Evolutionary conservation across 139 green algal genomes (phyloP), one percentile per base, ranked within the genome.

Genomic region (Coelastrella sp.): DNA sequence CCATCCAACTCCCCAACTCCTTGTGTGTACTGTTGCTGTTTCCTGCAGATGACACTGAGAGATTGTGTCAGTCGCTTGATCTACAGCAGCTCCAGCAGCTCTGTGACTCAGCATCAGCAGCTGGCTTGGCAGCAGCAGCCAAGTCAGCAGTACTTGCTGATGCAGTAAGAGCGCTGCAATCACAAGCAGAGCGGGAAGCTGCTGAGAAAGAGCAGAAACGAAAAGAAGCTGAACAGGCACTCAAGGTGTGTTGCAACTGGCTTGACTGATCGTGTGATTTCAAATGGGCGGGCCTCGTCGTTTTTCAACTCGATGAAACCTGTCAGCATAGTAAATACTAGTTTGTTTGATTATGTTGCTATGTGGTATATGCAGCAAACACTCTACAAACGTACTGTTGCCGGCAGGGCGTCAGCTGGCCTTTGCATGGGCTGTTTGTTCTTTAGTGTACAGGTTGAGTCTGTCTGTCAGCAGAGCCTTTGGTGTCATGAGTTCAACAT

Each of bases 171-270:
- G 22, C 61, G 16, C 83, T 92, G 23, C 75, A 89, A 5, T 57
- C 59, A n/a, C 58, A 23, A 19, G 87, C 80, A 20, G 82, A 82
- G 10, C 82, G 88, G 75, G 92, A 94, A 80, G 92, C 87, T 54
- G 88, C 85, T 4, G 81, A 93, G 86, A 89, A 92, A 59, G 83
- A 88, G 54, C 60, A 65, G 32, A 88, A 88, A 73, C 80, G 80
- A 68, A 58, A 73, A 22, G 83, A 86, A 19, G 85, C 90, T 13
- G 82, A 82, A 58, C 23, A 73, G 32, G 80, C 66, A 16, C 76
- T 89, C 22, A 73, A 89, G 77, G 87, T 88, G 14, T 10, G 82
- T 64, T 13, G 57, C n/a, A 58, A 5, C 16, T 60, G 32, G 32
- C 32, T 47, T 47, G 32, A 47, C 32, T 47, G 32, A 47, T 66